A percentile compares a stretch with the other conserved stretches of the same genome.
Conservation (phyloP, 2,329 filamentous ascomycete species). For the Diplodia scrobiculata region DNA sequence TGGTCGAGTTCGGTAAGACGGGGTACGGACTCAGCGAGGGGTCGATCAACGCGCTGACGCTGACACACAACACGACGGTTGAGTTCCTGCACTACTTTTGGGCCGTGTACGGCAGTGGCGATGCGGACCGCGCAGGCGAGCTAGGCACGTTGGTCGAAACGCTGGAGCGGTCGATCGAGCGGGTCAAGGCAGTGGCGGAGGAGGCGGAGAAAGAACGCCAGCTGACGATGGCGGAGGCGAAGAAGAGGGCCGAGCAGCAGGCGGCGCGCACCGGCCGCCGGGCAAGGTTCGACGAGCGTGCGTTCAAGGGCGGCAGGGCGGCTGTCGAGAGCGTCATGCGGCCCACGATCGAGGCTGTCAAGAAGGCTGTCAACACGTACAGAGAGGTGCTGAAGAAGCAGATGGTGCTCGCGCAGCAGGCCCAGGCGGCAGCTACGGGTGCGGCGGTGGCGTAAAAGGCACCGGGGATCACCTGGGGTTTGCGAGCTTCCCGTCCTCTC, state of each 20-base stretch:
- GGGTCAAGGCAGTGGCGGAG: constrained; percentile 77
- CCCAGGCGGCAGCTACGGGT: constrained; percentile 12
- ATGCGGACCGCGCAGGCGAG: constrained; percentile 77
- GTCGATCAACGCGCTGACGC: constrained; percentile 63
- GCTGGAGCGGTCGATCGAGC: constrained; percentile 71
- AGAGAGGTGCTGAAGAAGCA: constrained; percentile 68
- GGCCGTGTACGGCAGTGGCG: constrained; percentile 85
- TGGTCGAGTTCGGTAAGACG: constrained; percentile 38
- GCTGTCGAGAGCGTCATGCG: constrained; percentile 76
- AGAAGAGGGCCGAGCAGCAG: constrained; percentile 61
- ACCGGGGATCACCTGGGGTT: neutral
- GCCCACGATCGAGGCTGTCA: constrained; percentile 70
- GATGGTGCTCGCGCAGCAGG: constrained; percentile 34
- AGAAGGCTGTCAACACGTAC: constrained; percentile 71
- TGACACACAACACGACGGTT: constrained; percentile 87
- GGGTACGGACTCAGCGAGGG: constrained; percentile 43
- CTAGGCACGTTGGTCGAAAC: constrained; percentile 81
- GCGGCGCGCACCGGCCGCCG: constrained; percentile 74
- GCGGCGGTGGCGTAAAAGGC: neutral
- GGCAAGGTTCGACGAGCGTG: constrained; percentile 62
- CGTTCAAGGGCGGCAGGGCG: constrained; percentile 64
- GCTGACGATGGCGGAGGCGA: constrained; percentile 63
- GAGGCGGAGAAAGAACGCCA: constrained; percentile 76
- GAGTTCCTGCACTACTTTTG: constrained; percentile 99
- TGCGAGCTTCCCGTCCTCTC: no score